Conservation (phyloP, 2,329 filamentous ascomycete species). For the Fusarium hostae region DNA sequence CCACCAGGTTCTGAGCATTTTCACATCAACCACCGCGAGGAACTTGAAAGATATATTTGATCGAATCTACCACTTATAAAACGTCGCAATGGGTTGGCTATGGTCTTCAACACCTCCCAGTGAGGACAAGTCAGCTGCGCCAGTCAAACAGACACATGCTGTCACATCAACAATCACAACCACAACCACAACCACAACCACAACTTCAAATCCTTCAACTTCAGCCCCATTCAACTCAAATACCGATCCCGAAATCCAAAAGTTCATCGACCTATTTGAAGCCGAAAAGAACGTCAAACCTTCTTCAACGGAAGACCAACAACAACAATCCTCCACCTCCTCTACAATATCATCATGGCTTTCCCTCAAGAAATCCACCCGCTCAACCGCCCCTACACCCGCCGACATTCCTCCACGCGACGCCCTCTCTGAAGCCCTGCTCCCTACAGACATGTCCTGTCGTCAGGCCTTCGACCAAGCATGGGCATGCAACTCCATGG, state of each 20-base stretch:
- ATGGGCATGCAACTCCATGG: conserved; percentile 92
- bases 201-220: conserved; percentile 16
- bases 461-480: conserved; percentile 90
- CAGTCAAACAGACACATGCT: conserved; percentile 38
- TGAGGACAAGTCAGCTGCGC: conserved; percentile 39
- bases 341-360: conserved; percentile 52
- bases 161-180: conserved; percentile 26
- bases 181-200: conserved; percentile 19
- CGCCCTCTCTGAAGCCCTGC: conserved; percentile 73
- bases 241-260: conserved; percentile 63
- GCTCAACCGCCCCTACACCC: conserved; percentile 39
- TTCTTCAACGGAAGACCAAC: conserved; percentile 30
- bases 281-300: conserved; percentile 45
- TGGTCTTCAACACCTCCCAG: conserved; percentile 59
- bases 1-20: not conserved
- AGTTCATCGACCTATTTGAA: conserved; percentile 62
- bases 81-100: conserved; percentile 68
- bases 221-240: conserved; percentile 40
- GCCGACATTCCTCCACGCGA: conserved; percentile 48
- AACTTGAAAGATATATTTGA: not conserved
- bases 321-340: conserved; percentile 37
- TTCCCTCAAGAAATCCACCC: conserved; percentile 47
- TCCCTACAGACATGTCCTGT: conserved; percentile 88
- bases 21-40: not conserved
- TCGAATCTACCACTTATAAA: not conserved